phyloP scores from a whole-genome alignment of 345 rosid species.

The Cardiospermum halicacabum region DNA sequence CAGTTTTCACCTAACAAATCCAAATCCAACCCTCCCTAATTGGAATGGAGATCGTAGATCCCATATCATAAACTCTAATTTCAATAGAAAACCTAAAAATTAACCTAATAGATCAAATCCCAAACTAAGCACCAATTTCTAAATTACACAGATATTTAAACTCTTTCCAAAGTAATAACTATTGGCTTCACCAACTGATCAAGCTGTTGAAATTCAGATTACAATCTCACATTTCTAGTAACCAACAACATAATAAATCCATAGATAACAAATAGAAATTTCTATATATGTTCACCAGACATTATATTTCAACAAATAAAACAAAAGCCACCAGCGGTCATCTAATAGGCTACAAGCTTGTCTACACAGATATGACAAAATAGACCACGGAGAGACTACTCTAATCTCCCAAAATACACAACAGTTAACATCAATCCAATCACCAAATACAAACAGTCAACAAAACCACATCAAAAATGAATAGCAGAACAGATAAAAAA shows the following conservation, averaged over 20 bases:
- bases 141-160: not conserved
- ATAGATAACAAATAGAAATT: not conserved
- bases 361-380: conserved; percentile 4
- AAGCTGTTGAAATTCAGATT: not conserved
- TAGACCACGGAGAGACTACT: conserved; percentile 1
- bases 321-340: no score
- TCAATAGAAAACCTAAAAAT: not conserved
- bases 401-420: not conserved
- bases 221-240: not conserved
- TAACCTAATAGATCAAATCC: not conserved
- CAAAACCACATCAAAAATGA: not conserved
- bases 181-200: not conserved
- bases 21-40: not conserved
- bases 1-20: not conserved
- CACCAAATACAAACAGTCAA: not conserved
- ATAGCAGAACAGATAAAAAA: not conserved
- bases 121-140: not conserved
- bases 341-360: no score
- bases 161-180: not conserved
- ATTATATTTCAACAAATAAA: not conserved
- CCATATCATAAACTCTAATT: not conserved
- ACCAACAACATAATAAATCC: not conserved
- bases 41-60: not conserved
- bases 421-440: not conserved
- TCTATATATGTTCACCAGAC: not conserved